Conservation (phyloP, 352 stramenopile species). For the Aphanomyces cochlioides region DNA sequence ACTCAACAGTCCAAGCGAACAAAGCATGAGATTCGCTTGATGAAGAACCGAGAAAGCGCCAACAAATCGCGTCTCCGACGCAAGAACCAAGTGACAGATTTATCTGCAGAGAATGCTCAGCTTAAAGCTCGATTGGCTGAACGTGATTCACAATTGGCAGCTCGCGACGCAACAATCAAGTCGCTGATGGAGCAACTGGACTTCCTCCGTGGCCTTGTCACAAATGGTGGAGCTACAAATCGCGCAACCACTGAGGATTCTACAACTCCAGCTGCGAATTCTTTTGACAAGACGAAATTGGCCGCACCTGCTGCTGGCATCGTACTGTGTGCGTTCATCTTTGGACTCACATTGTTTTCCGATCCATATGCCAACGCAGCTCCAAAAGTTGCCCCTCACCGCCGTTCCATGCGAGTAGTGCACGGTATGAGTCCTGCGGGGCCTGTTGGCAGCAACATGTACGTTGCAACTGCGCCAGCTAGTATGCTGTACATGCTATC, state of each 20-base stretch:
- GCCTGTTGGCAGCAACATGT: neutral
- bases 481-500: constrained; percentile 7
- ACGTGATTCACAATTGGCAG: constrained; percentile 63
- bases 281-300: constrained; percentile 39
- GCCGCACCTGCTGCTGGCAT: constrained; percentile 49
- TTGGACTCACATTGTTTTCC: constrained; percentile 68
- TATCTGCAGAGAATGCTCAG: constrained; percentile 41
- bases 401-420: constrained; percentile 27
- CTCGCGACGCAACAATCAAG: constrained; percentile 71
- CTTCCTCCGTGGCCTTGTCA: constrained; percentile 71
- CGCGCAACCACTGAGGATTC: constrained; percentile 34
- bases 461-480: constrained; percentile 9
- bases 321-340: constrained; percentile 65
- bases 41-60: constrained; percentile 84
- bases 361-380: constrained; percentile 34
- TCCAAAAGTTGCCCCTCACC: neutral
- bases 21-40: constrained; percentile 78
- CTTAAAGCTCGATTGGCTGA: constrained; percentile 64
- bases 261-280: neutral
- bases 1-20: constrained; percentile 49
- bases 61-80: constrained; percentile 73
- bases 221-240: constrained; percentile 38
- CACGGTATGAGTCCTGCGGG: constrained; percentile 15
- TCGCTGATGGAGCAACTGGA: constrained; percentile 72
- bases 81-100: constrained; percentile 62